Base-by-base conservation (phyloP, 2,329 filamentous ascomycete species). In the Verticillium zaregamsianum region DNA sequence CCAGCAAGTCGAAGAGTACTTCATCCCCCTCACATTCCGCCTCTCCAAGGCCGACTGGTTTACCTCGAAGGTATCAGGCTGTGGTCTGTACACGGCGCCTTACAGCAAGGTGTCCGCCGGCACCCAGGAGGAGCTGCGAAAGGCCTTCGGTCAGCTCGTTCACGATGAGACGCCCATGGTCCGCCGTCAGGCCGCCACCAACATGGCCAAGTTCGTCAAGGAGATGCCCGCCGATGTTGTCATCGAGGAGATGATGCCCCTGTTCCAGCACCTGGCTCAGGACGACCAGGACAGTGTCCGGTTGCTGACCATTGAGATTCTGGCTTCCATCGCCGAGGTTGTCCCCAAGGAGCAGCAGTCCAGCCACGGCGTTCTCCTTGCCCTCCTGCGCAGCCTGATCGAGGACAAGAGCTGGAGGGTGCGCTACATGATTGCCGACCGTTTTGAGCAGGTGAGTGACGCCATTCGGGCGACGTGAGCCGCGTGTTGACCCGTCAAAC, bases 31-130 rank as follows among this genome's bases (percentile, higher is more conserved):
- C 73, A 93, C 93, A 63, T 87, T 96, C 73, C 92, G 95, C 74
- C 91, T 99, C 65, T 96, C 95, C 67, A 99, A 98, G 85, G 95
- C 95, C 79, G 95, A 99, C 80, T 99, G 95, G 95, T 99, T 99
- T 79, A 99, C 95, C 62, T 98, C 95, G 67, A 99, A 98, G 81
- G 95, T 99, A 67, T 99, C 95, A 35, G 95, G 94, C 65, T 97
- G 94, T 67, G 95, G 95, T 66, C 90, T 99, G 66, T 99, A 94
- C 82, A 95, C 91, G 74, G 87, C 89, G 57, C 94, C 95, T 67
- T 99, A 99, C 82, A 90, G 89, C 71, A 96, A 96, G 82, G 92
- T 95, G 63, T 90, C 92, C 61, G 85, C 90, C 59, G 84, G 88
- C n/a, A 87, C 93, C 68, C 95, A 99, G 80, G 92, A 97, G 79